Conservation (phyloP, 257 asterid genomes). For the Phtheirospermum japonicum region DNA sequence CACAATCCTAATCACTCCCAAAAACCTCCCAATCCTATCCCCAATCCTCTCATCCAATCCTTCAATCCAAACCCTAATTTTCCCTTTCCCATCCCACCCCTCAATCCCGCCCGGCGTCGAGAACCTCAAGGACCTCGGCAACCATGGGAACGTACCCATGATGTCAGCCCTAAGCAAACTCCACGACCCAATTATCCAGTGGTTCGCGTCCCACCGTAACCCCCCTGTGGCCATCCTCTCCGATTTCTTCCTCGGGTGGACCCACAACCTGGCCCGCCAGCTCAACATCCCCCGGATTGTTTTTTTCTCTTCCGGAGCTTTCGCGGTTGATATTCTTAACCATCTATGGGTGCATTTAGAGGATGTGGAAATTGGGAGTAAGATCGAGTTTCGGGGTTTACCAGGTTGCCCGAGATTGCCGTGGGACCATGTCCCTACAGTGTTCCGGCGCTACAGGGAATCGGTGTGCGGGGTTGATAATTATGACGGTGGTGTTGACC, state of each 20-base stretch:
- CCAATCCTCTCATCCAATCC: slow-evolving; percentile 57
- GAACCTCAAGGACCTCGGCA: slow-evolving; percentile 62
- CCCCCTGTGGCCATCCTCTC: slow-evolving; percentile 49
- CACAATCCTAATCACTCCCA: slow-evolving; percentile 61
- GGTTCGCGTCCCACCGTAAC: slow-evolving; percentile 46
- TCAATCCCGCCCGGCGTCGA: slow-evolving; percentile 64
- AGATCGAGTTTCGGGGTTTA: no score
- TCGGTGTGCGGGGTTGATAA: slow-evolving; percentile 3
- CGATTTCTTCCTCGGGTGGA: no score
- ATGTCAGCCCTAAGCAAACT: slow-evolving; percentile 48
- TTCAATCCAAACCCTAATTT: slow-evolving; percentile 43
- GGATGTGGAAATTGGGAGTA: no score
- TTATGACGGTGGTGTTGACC: slow-evolving; percentile 23
- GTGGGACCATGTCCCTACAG: no score
- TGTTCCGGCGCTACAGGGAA: slow-evolving; percentile 42
- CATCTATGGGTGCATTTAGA: no score
- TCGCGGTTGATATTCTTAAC: slow-evolving; percentile 24
- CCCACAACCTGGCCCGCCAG: slow-evolving; percentile 35
- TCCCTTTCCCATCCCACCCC: slow-evolving; percentile 66
- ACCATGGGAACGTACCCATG: slow-evolving; percentile 48
- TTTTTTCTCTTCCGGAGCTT: slow-evolving; percentile 42
- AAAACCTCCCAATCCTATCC: slow-evolving; percentile 45
- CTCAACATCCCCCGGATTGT: slow-evolving; percentile 52
- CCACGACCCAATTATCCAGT: slow-evolving; percentile 42
- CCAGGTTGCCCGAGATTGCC: no score